Evolutionary conservation across 1,284 basidiomycete species (phyloP), one percentile per base, ranked within the genome.

Genomic region (Pascua sp.): DNA sequence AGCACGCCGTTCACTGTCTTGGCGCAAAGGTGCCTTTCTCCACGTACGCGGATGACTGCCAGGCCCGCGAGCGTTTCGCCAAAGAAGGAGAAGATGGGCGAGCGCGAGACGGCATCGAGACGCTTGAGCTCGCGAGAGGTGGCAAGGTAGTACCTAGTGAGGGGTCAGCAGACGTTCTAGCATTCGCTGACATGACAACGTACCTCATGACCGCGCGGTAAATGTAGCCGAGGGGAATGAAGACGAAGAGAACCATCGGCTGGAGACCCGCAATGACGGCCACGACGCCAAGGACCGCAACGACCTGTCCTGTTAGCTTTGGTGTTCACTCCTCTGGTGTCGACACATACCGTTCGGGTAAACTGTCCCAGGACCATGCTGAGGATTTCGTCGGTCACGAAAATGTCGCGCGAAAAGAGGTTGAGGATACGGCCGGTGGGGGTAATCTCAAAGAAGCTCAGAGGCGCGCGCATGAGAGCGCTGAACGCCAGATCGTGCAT

Each of bases 61-160:
- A 94, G 79, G 9, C 93, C 94, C 5, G 85, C 83, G 11, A 97
- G 80, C 0, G 89, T 88, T 73, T 97, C 92, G 16, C 89, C 87
- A 72, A 91, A 90, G 85, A 88, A 90, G 2, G 81, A 80, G 72
- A 96, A 95, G 64, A 97, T 91, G 10, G 94, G 94, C 1, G 90
- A 91, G 55, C 89, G 87, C 11, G 89, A 89, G 36, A 90, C 86
- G 5, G 94, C 88, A 68, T 96, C 93, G 10, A 97, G 82, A 18
- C 93, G 87, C 76, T 96, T 95, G 47, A 96, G 82, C 73, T 95
- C 92, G 51, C 92, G 86, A 11, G 90, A 92, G 0, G 93, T 93
- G 1, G 90, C 81, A 15, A 97, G 84, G 74, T 96, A 97, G 78
- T 94, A 94, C 42, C 87, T 89, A 63, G 5, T 50, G 24, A 32